phyloP scores from a whole-genome alignment of 306 rosid genomes.

The Vigna nakashimae region DNA sequence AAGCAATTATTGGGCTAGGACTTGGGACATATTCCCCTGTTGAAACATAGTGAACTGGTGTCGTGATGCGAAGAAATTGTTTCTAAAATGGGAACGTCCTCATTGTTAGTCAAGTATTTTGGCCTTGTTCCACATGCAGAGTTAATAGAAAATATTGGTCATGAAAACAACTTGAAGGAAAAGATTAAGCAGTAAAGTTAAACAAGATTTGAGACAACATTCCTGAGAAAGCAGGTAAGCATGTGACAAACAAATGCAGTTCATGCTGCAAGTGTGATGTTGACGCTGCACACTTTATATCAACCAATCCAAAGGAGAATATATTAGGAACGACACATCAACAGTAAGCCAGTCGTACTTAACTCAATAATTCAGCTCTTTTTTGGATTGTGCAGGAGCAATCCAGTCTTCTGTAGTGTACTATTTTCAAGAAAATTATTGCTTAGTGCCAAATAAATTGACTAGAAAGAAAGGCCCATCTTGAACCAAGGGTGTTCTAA shows the following conservation, averaged over 20 bases:
- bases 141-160: not conserved
- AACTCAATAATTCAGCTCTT: slow-evolving; percentile 39
- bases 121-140: slow-evolving; percentile 12
- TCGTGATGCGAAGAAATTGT: slow-evolving; percentile 11
- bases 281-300: slow-evolving; percentile 39
- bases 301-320: slow-evolving; percentile 40
- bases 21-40: slow-evolving; percentile 40
- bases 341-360: not conserved
- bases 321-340: slow-evolving; percentile 7
- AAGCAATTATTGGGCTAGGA: slow-evolving; percentile 45
- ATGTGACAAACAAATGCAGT: slow-evolving; percentile 47
- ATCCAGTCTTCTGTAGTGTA: slow-evolving; percentile 5
- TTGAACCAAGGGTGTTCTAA: slow-evolving; percentile 1
- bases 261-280: slow-evolving; percentile 17
- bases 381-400: slow-evolving; percentile 7
- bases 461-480: not conserved
- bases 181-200: slow-evolving; percentile 36
- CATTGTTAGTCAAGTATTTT: slow-evolving; percentile 1
- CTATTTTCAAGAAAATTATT: slow-evolving; percentile 30
- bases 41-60: slow-evolving; percentile 25
- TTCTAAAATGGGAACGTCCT: slow-evolving; percentile 24
- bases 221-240: slow-evolving; percentile 30
- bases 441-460: not conserved
- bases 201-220: not conserved
- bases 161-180: slow-evolving; percentile 30